phyloP scores from a whole-genome alignment of 1,284 basidiomycete species.

The Ceratobasidium sp. region DNA sequence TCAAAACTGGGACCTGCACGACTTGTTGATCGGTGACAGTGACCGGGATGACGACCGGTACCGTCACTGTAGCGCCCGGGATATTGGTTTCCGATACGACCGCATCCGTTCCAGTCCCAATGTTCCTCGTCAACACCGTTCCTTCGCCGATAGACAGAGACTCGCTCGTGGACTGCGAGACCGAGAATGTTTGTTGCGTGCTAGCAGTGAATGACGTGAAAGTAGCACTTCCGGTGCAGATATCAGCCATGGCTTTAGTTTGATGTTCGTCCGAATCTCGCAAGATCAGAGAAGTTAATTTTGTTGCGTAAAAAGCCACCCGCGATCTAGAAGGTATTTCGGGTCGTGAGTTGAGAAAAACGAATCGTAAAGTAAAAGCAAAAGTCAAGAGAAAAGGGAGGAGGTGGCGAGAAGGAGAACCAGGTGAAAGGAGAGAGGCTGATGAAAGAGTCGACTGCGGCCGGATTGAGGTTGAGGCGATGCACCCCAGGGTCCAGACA shows the following conservation, averaged over 20 bases:
- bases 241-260: constrained; percentile 19
- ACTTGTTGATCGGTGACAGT: constrained; percentile 12
- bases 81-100: background rate
- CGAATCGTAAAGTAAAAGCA: constrained; percentile 12
- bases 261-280: background rate
- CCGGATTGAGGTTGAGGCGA: constrained; percentile 28
- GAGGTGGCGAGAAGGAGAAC: background rate
- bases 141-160: constrained; percentile 3
- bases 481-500: constrained; percentile 31
- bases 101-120: background rate
- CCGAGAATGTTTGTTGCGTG: constrained; percentile 20
- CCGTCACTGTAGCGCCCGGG: constrained; percentile 15
- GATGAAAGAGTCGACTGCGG: constrained; percentile 32
- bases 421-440: constrained; percentile 19
- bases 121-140: background rate
- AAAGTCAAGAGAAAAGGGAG: constrained; percentile 15
- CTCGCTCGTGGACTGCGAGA: constrained; percentile 2
- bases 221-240: constrained; percentile 15
- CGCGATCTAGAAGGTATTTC: background rate
- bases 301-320: background rate
- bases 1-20: constrained; percentile 19
- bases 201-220: constrained; percentile 27
- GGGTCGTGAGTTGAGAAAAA: constrained; percentile 5
- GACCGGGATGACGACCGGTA: background rate
- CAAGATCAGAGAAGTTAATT: constrained; percentile 8